Conservation (phyloP, 176 grass and related monocot genomes). For the Triticum timopheevii region DNA sequence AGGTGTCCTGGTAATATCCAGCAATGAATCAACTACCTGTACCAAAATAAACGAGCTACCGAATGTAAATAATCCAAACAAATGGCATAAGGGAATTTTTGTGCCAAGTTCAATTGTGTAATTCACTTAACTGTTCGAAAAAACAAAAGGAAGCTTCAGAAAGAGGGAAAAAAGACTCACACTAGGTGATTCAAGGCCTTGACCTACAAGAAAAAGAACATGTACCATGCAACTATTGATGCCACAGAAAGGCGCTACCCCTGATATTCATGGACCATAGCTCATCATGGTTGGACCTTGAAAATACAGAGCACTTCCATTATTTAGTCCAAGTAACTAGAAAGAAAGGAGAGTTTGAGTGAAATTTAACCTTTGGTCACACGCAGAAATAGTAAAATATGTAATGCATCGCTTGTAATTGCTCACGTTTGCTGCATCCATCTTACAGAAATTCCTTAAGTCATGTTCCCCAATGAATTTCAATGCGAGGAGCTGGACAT, state of each 20-base stretch:
- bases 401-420: constrained; percentile 80
- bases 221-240: constrained; percentile 97
- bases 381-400: constrained; percentile 74
- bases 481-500: constrained; percentile 8
- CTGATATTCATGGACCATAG: constrained; percentile 82
- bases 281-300: constrained; percentile 70
- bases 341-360: constrained; percentile 22
- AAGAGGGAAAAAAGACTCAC: constrained; percentile 50
- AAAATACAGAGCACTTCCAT: constrained; percentile 14
- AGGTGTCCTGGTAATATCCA: constrained; percentile 61
- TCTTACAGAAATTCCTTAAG: constrained; percentile 98
- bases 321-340: constrained; percentile 11
- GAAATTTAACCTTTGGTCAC: constrained; percentile 55
- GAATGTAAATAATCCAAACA: constrained; percentile 29
- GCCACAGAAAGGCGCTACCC: constrained; percentile 94
- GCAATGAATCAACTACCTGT: constrained; percentile 81
- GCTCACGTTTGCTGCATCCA: constrained; percentile 91
- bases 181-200: constrained; percentile 73
- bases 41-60: constrained; percentile 17
- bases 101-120: neutral
- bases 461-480: constrained; percentile 89
- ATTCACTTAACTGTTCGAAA: neutral
- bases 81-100: neutral
- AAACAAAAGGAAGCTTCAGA: constrained; percentile 23
- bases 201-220: constrained; percentile 85